phyloP scores from a whole-genome alignment of 495 filamentous ascomycete species.

The Apodospora peruviana region DNA sequence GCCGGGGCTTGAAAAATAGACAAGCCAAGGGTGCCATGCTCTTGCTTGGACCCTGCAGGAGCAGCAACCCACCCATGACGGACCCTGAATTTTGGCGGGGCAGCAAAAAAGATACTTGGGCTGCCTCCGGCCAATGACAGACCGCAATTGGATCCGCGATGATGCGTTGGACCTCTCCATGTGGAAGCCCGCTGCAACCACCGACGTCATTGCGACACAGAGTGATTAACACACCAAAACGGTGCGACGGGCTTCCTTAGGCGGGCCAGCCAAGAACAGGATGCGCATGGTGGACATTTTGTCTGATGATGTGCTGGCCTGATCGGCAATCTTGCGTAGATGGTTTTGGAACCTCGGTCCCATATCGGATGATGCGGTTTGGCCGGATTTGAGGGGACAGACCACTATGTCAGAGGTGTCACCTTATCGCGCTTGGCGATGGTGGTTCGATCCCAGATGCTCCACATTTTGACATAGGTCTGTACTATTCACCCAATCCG shows the following conservation, averaged over 20 bases:
- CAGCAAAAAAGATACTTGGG: not conserved
- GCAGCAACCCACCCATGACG: not conserved
- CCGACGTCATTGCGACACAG: slow-evolving; percentile 10
- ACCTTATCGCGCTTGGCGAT: not conserved
- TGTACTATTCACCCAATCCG: too few species aligned
- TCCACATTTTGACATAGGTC: too few species aligned
- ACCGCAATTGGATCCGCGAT: not conserved
- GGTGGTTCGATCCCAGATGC: not conserved
- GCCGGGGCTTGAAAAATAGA: not conserved
- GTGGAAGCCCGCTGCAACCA: slow-evolving; percentile 5
- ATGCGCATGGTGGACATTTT: too few species aligned
- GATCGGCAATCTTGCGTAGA: not conserved
- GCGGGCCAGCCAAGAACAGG: not conserved
- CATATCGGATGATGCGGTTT: not conserved
- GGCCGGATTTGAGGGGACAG: not conserved
- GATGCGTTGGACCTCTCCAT: not conserved
- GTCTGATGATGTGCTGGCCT: too few species aligned
- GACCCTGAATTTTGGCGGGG: slow-evolving; percentile 2
- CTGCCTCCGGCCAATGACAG: not conserved
- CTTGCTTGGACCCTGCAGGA: slow-evolving; percentile 2
- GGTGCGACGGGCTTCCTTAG: not conserved
- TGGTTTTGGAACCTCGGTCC: not conserved
- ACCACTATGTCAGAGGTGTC: not conserved
- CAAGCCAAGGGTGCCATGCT: not conserved
- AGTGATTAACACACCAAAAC: not conserved